Percentiles rank a stretch among this genome's conserved stretches.
phyloP scores from a whole-genome alignment of 176 grass and related monocot species.

The Carex cristatella region DNA sequence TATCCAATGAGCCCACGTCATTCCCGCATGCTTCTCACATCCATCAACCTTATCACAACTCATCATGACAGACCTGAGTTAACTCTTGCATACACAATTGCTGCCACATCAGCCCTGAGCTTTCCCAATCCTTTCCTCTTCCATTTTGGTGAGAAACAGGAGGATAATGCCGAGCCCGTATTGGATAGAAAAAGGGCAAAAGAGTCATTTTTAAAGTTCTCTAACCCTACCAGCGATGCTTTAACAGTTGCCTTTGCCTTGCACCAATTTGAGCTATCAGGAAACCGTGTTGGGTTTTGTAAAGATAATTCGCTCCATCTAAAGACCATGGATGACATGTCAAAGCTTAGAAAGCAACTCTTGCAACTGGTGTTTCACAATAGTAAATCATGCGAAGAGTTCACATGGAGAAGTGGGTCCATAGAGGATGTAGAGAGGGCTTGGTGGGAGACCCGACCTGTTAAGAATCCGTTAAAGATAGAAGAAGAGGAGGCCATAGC shows the following conservation, averaged over 20 bases:
- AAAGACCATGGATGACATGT: slow-evolving; percentile 99
- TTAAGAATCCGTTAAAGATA: slow-evolving; percentile 50
- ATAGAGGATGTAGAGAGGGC: slow-evolving; percentile 58
- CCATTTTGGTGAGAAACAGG: slow-evolving; percentile 38
- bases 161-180: slow-evolving; percentile 24
- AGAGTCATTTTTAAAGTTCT: slow-evolving; percentile 58
- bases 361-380: slow-evolving; percentile 75
- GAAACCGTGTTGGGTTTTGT: slow-evolving; percentile 62
- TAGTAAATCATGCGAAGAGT: slow-evolving; percentile 59
- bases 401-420: slow-evolving; percentile 63
- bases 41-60: slow-evolving; percentile 65
- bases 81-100: slow-evolving; percentile 53
- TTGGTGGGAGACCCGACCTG: slow-evolving; percentile 45
- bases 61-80: slow-evolving; percentile 53
- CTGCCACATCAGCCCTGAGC: slow-evolving; percentile 79
- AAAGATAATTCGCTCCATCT: slow-evolving; percentile 73
- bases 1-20: slow-evolving; percentile 89
- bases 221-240: slow-evolving; percentile 79
- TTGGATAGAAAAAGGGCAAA: slow-evolving; percentile 52
- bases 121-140: slow-evolving; percentile 79
- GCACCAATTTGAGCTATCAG: slow-evolving; percentile 69
- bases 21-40: slow-evolving; percentile 81
- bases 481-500: slow-evolving; percentile 73
- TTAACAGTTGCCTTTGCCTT: slow-evolving; percentile 74
- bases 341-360: slow-evolving; percentile 91